Base-by-base conservation (phyloP, 345 rosid species). In the Psidium friedrichsthalianum region DNA sequence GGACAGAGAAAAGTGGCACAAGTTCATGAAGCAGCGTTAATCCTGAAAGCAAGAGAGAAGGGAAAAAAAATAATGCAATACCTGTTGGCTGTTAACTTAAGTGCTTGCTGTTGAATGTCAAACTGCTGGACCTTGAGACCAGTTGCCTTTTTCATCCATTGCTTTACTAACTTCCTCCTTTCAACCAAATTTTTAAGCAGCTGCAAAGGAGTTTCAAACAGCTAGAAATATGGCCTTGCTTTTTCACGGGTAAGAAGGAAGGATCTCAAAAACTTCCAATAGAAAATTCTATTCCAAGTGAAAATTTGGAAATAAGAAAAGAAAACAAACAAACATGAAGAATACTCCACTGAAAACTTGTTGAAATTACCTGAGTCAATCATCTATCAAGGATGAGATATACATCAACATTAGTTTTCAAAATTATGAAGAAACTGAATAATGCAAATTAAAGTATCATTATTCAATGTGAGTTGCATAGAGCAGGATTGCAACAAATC, bases 1-100 rank as follows among this genome's bases (percentile, higher is more conserved):
- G 59, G 87, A 32, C 16, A 83, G 10, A 54, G 82, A 90, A 44
- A 51, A 64, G 61, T 44, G 51, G 51, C 22, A 83, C 82, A 51
- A 82, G 6, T 52, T 82, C 44, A 51, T 51, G 57, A 82, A 82
- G 44, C 44, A 27, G 84, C 47, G 53, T 16, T 18, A 64, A 64
- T 82, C 14, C 54, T 21, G 25, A 27, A 58, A 49, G 42, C 22
- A 27, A 82, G 32, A 49, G n/a, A 42, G 57, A 51, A 82, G 2
- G 42, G 84, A 36, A 36, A 61, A 49, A 86, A 86, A 51, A 86
- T 47, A 82, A 87, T 51, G 58, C 83, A 87, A 54, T 86, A 87
- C 99, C 99, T 97, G 88, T 96, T 97, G 87, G 99, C 99, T 74
- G 99, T 96, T 88, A 97, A 98, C 91, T 97, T 97, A 49, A 97